Base-by-base conservation (phyloP, 129 eudicot genomes). In the Sambucus nigra region DNA sequence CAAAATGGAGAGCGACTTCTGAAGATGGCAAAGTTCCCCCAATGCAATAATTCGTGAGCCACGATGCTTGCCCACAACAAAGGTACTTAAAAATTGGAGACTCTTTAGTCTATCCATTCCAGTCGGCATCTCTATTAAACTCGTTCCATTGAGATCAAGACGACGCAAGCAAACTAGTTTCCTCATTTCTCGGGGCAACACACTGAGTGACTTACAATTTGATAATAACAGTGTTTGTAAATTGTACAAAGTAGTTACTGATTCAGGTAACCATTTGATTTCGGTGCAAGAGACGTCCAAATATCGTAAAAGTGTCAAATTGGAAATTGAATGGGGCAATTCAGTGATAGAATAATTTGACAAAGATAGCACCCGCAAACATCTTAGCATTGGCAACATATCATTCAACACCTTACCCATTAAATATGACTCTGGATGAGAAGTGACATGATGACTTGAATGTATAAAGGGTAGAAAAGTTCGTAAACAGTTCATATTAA, bases 381-480 rank as follows among this genome's bases (percentile, higher is more conserved):
- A 58, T 7, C 4, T 53, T 16, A 35, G 15, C 22, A 2, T 23
- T 11, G 59, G 52, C 25, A 67, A 17, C 12, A 67, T 14, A 3
- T 33, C 44, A 32, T 1, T 15, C 44, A 44, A 18, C 5, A 57
- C 26, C 56, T 25, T 26, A 5, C 20, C 20, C 3, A 21, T 7
- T 17, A 44, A n/a, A 15, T 12, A 20, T 13, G 33, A 11, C 7
- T 8, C n/a, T 15, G 2, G 16, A 23, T 21, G 28, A 48, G 14
- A 18, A 48, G 4, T 48, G 0, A n/a, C n/a, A n/a, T n/a, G n/a
- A n/a, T n/a, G n/a, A n/a, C n/a, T n/a, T n/a, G n/a, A n/a, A n/a
- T n/a, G n/a, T n/a, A n/a, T n/a, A n/a, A 19, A 48, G 24, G 76
- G 70, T 22, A 70, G 35, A 55, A 63, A 70, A 7, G 76, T 63